phyloP scores from a whole-genome alignment of 371 early-diverging fungal genomes.

The Syncephalastrum sp. region DNA sequence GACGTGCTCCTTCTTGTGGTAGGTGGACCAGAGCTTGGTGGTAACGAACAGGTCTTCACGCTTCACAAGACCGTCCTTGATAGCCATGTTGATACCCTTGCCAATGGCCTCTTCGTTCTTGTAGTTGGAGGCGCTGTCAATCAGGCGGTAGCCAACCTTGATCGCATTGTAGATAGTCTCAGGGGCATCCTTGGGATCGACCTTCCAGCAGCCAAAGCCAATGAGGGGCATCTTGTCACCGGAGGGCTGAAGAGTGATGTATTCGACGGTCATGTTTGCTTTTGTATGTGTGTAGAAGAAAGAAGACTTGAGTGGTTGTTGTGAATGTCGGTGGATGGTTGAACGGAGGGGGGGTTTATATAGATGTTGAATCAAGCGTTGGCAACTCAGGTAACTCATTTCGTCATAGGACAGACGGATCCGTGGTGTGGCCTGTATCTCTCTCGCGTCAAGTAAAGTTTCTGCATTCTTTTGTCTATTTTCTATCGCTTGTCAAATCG shows the following conservation, averaged over 20 bases:
- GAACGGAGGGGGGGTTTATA: conserved; percentile 7
- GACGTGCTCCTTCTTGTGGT: conserved; percentile 54
- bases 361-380: neutral
- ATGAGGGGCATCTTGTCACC: conserved; percentile 24
- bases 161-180: conserved; percentile 27
- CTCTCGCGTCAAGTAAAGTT: too few species aligned
- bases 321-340: neutral
- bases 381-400: too few species aligned
- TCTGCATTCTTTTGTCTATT: too few species aligned
- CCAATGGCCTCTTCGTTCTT: conserved; percentile 65
- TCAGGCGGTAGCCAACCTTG: conserved; percentile 32
- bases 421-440: too few species aligned
- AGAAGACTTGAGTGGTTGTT: neutral
- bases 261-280: conserved; percentile 24
- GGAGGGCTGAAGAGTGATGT: conserved; percentile 21
- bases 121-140: conserved; percentile 39
- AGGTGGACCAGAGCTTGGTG: conserved; percentile 71
- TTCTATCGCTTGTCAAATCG: too few species aligned
- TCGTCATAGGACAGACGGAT: too few species aligned
- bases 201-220: conserved; percentile 35
- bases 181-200: conserved; percentile 28
- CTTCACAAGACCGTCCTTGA: conserved; percentile 36
- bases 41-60: conserved; percentile 65
- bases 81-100: conserved; percentile 36
- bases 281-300: too few species aligned